Percentiles rank a stretch among this genome's conserved stretches.
Evolutionary conservation across 441 rosid species (phyloP).

Genomic region (Gossypium davidsonii): DNA sequence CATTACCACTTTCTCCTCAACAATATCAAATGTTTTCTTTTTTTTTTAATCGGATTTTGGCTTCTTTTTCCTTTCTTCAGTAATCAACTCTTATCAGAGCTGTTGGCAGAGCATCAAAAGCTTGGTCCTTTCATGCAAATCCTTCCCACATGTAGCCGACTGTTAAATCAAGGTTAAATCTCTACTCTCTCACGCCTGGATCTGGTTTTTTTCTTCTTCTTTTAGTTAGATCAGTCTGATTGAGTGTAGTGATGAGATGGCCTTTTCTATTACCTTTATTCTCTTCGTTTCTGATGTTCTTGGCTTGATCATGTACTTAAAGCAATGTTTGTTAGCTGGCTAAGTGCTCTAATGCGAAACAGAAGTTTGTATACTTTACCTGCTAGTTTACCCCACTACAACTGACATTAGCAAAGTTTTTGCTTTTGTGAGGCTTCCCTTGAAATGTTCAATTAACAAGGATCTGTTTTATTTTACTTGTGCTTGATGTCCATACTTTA

Average conservation of each 20-base stretch:
- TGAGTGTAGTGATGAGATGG: not conserved
- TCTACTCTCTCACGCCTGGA: slow-evolving; percentile 37
- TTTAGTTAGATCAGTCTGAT: slow-evolving; percentile 23
- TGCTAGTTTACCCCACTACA: not conserved
- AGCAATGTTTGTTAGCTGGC: no score
- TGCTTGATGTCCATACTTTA: not conserved
- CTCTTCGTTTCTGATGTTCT: not conserved
- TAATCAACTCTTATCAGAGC: slow-evolving; percentile 67
- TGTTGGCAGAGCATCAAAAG: slow-evolving; percentile 91
- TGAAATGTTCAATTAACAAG: not conserved
- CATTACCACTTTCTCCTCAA: not conserved
- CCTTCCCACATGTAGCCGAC: slow-evolving; percentile 83
- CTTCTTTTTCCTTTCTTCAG: slow-evolving; percentile 26
- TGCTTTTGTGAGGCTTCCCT: not conserved
- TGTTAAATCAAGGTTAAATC: slow-evolving; percentile 80
- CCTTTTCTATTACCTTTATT: not conserved
- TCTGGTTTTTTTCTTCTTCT: slow-evolving; percentile 35
- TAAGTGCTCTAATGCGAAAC: not conserved
- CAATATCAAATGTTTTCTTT: not conserved
- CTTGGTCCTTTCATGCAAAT: slow-evolving; percentile 92
- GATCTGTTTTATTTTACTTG: not conserved
- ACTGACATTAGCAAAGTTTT: not conserved
- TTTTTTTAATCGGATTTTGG: slow-evolving; percentile 23
- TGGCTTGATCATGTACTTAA: slow-evolving; percentile 5
- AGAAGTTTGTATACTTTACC: not conserved